These are phyloP conservation scores for Mycena galericulata DNA, from an alignment of 768 basidiomycete species.

Conservation along the genomic window DNA sequence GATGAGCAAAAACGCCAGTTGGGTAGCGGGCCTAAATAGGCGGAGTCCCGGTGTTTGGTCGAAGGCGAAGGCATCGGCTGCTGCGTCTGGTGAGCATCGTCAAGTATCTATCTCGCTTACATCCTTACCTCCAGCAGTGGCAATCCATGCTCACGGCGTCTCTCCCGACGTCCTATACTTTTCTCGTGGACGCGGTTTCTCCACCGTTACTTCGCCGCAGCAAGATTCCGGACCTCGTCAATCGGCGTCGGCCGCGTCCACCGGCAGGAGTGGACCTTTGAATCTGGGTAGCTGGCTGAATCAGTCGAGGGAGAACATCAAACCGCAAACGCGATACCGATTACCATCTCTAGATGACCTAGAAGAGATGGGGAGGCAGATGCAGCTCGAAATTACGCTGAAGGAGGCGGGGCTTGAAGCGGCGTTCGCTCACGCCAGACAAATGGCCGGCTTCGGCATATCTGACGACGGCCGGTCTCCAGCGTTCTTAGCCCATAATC, in stretches of 20 bases:
- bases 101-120: not conserved
- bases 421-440: no score
- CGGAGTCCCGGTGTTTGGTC: not conserved
- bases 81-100: slow-evolving; percentile 10
- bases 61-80: slow-evolving; percentile 11
- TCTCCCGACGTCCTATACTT: not conserved
- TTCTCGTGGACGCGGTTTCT: slow-evolving; percentile 4
- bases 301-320: not conserved
- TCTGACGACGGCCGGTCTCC: no score
- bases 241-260: not conserved
- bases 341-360: not conserved
- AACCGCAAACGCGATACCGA: not conserved
- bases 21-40: not conserved
- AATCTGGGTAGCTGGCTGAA: not conserved
- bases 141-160: not conserved
- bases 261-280: not conserved
- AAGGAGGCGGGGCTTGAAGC: no score
- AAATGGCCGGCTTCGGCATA: no score
- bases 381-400: not conserved
- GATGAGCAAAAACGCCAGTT: not conserved
- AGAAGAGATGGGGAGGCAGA: not conserved
- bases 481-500: no score
- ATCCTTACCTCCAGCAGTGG: not conserved
- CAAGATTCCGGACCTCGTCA: not conserved
- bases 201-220: not conserved